Evolutionary conservation across 306 rosid genomes (phyloP).

Genomic region (Mimosa bimucronata): DNA sequence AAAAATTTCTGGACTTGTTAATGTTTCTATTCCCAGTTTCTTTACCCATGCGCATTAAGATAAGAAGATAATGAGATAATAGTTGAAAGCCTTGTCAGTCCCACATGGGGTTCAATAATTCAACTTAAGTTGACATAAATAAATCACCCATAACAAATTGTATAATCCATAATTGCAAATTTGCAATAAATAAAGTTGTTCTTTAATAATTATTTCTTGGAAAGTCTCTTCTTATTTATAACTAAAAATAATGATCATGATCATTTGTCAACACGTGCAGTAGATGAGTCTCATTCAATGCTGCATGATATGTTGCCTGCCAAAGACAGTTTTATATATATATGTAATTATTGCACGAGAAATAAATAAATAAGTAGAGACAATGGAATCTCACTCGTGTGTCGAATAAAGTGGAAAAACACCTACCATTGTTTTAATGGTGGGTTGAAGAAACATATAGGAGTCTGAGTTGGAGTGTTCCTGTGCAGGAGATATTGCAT

Average conservation of each 20-base stretch:
- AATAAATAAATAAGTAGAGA: neutral
- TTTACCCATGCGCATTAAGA: neutral
- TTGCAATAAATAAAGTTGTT: neutral
- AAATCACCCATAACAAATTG: neutral
- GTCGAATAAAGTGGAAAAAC: neutral
- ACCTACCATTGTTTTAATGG: neutral
- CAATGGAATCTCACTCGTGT: neutral
- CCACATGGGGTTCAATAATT: conserved; percentile 4
- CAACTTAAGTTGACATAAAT: neutral
- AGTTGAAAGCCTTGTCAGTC: neutral
- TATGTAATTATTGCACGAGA: neutral
- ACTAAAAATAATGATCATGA: neutral
- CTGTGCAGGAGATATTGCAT: neutral
- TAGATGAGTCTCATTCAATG: conserved; percentile 3
- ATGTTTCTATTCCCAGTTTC: neutral
- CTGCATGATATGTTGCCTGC: neutral
- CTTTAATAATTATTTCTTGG: neutral
- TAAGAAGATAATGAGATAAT: conserved; percentile 2
- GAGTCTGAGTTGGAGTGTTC: conserved; percentile 13
- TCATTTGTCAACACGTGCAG: conserved; percentile 1
- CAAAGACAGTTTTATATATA: conserved; percentile 3
- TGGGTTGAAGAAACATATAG: neutral
- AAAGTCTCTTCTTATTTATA: neutral
- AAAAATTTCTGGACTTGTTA: neutral
- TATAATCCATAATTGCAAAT: neutral